Evolutionary conservation across 768 basidiomycete species (phyloP).

Genomic region (Suillus cothurnatus): DNA sequence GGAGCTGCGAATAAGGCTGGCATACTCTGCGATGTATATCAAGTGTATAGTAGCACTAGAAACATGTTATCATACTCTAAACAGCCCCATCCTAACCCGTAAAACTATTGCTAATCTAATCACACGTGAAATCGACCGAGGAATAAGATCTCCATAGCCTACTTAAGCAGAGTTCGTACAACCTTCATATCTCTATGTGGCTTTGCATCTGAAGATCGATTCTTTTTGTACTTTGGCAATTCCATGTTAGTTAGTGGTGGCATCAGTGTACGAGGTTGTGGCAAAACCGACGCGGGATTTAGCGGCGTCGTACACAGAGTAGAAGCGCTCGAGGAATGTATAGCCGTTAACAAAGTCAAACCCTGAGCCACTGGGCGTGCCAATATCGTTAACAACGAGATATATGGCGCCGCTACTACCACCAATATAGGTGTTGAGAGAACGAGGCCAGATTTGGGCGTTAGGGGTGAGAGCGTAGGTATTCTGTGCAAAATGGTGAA

Average conservation of each 20-base stretch:
- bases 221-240: neutral
- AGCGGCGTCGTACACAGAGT: conserved; percentile 63
- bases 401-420: conserved; percentile 40
- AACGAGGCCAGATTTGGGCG: conserved; percentile 44
- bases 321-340: conserved; percentile 63
- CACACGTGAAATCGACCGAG: neutral
- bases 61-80: neutral
- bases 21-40: neutral
- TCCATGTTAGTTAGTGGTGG: conserved; percentile 30
- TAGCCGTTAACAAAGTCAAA: conserved; percentile 60
- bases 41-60: neutral
- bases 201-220: neutral
- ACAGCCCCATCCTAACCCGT: neutral
- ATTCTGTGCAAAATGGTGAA: conserved; percentile 13
- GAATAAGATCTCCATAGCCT: neutral
- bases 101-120: neutral
- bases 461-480: conserved; percentile 45
- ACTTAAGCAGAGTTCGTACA: neutral
- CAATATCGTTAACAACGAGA: conserved; percentile 40
- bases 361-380: conserved; percentile 43
- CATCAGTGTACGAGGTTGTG: conserved; percentile 29
- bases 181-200: neutral
- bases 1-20: neutral
- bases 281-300: conserved; percentile 43
- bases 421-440: conserved; percentile 47